These are phyloP conservation scores for Globisporangium nodosum DNA, from an alignment of 352 stramenopile genomes.

Conservation along the genomic window DNA sequence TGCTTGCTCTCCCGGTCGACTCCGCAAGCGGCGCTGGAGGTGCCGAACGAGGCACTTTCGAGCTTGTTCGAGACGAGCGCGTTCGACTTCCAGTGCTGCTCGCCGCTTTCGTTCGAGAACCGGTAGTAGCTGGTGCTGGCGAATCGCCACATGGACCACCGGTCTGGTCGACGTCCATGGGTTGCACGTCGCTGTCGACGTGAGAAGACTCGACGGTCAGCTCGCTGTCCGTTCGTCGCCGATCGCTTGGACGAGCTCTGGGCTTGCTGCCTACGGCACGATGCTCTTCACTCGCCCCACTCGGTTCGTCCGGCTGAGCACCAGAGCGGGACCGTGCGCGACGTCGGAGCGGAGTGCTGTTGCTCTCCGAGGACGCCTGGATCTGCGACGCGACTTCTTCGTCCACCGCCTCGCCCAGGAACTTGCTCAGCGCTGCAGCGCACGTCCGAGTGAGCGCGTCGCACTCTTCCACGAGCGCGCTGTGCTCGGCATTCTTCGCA, in stretches of 20 bases:
- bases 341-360: background rate
- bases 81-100: background rate
- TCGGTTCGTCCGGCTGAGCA: constrained; percentile 3
- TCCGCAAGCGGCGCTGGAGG: background rate
- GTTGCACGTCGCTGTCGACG: background rate
- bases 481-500: constrained; percentile 24
- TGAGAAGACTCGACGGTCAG: too few species aligned
- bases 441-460: constrained; percentile 57
- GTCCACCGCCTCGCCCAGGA: constrained; percentile 27
- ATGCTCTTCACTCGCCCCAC: background rate
- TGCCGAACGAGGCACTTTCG: background rate
- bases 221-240: too few species aligned
- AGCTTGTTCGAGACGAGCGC: background rate
- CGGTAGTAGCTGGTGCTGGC: background rate
- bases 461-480: constrained; percentile 55
- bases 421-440: constrained; percentile 54
- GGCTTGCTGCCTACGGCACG: background rate
- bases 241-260: too few species aligned
- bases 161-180: constrained; percentile 3
- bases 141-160: background rate
- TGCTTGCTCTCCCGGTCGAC: background rate
- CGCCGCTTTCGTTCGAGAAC: background rate
- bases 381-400: background rate
- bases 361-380: background rate
- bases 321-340: constrained; percentile 11